Base-by-base conservation (phyloP, 2,329 filamentous ascomycete genomes). In the Fusarium subtropicale region DNA sequence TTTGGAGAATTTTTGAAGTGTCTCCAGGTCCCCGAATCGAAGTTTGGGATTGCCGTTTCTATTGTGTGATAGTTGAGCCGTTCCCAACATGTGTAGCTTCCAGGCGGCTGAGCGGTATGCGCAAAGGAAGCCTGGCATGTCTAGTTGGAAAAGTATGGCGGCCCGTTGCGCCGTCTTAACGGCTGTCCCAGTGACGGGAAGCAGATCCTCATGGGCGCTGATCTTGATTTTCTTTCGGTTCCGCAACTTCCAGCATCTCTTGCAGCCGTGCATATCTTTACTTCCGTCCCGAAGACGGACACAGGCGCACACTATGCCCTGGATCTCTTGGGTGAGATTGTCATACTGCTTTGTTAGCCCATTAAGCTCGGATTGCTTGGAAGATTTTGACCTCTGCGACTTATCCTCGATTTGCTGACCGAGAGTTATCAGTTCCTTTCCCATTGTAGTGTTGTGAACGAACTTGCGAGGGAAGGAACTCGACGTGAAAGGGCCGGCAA, bases 131-230 rank as follows among this genome's bases (percentile, higher is more conserved):
- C 76, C 71, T 1, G 79, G 79, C 0, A 85, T 83, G 51, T 82
- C 56, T 76, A 88, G 26, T 76, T 79, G 28, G n/a, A 80, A 79
- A 20, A 90, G 83, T 0, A 90, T 85, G 0, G 81, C 86, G 5
- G 70, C 78, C 3, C 67, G 65, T 1, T 69, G 66, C 0, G 59
- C 36, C 6, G 28, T 30, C 66, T 57, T 1, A 1, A 2, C 3
- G 20, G 11, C 0, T n/a, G 10, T n/a, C 0, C 31, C 26, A 1
- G 57, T 16, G 24, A 73, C 75, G 1, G 73, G 75, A 7, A 76
- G 69, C 16, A 72, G 74, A 9, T 70, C 69, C 38, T 76, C 75
- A 24, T 76, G 73, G 3, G 50, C 33, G 2, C 24, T 13, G 13
- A 76, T 69, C 24, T 33, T 50, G 6, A 76, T 41, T 12, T 45